Evolutionary conservation across 2,329 filamentous ascomycete genomes (phyloP).

Genomic region (Ceratocystis alfenasii): DNA sequence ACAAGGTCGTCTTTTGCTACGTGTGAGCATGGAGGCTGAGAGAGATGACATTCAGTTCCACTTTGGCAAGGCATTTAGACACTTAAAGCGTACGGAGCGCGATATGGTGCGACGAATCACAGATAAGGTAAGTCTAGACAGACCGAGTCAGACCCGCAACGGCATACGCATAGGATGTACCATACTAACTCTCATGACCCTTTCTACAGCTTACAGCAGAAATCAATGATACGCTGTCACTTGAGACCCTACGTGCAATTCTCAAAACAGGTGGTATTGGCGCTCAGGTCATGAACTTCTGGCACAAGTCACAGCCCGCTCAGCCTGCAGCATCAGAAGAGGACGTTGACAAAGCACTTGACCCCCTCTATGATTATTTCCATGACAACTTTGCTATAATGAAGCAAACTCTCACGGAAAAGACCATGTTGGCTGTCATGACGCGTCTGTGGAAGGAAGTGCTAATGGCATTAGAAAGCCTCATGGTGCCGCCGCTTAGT

Average conservation of each 20-base stretch:
- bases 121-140: constrained; percentile 58
- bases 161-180: background rate
- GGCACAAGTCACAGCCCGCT: constrained; percentile 48
- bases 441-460: constrained; percentile 97
- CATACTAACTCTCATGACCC: background rate
- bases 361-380: constrained; percentile 84
- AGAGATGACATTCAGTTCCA: constrained; percentile 97
- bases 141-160: background rate
- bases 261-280: constrained; percentile 58
- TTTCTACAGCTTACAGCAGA: constrained; percentile 67
- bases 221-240: constrained; percentile 79
- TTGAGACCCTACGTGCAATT: constrained; percentile 63
- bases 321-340: constrained; percentile 49
- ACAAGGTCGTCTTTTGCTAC: constrained; percentile 74
- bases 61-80: constrained; percentile 92
- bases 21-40: constrained; percentile 97
- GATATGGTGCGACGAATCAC: constrained; percentile 98
- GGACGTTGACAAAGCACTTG: constrained; percentile 70
- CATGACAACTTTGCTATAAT: constrained; percentile 98
- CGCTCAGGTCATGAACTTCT: constrained; percentile 59
- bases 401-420: constrained; percentile 88
- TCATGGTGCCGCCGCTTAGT: constrained; percentile 85
- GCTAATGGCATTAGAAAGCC: constrained; percentile 73
- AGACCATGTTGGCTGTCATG: constrained; percentile 99
- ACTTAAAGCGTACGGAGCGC: constrained; percentile 85